Conservation (phyloP, 805 yeast genomes). For the Candida fluviatilis region DNA sequence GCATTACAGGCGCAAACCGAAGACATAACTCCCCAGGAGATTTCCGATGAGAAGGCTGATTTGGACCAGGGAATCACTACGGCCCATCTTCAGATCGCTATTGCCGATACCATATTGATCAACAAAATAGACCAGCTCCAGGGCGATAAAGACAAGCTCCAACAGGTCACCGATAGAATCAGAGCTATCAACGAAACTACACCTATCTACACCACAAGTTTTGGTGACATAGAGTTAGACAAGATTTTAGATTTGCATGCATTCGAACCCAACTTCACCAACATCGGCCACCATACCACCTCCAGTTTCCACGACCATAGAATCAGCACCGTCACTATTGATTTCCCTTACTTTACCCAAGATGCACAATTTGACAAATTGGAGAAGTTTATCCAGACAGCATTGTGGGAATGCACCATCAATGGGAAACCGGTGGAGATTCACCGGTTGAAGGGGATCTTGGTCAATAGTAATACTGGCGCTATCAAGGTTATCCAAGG, state of each 20-base stretch:
- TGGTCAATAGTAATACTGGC: conserved; percentile 35
- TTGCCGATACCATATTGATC: conserved; percentile 78
- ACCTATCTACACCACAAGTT: conserved; percentile 62
- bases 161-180: conserved; percentile 36
- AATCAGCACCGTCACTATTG: conserved; percentile 29
- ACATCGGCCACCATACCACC: conserved; percentile 12
- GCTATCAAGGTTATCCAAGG: conserved; percentile 74
- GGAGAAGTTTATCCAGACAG: conserved; percentile 61
- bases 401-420: conserved; percentile 67
- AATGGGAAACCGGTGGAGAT: conserved; percentile 53
- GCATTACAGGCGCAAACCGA: conserved; percentile 16
- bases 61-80: conserved; percentile 54
- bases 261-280: conserved; percentile 44
- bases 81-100: conserved; percentile 84
- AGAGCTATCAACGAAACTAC: conserved; percentile 62
- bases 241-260: conserved; percentile 76
- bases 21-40: conserved; percentile 20
- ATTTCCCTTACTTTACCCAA: conserved; percentile 42
- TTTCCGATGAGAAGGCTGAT: conserved; percentile 28
- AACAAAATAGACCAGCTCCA: conserved; percentile 67
- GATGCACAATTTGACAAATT: conserved; percentile 39
- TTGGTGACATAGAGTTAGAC: conserved; percentile 67
- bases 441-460: conserved; percentile 77
- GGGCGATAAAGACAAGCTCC: conserved; percentile 14
- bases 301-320: conserved; percentile 35